Percentiles rank a stretch among this genome's conserved stretches.
Conservation (phyloP, 2,329 filamentous ascomycete species). For the Cryoendolithus antarcticus region DNA sequence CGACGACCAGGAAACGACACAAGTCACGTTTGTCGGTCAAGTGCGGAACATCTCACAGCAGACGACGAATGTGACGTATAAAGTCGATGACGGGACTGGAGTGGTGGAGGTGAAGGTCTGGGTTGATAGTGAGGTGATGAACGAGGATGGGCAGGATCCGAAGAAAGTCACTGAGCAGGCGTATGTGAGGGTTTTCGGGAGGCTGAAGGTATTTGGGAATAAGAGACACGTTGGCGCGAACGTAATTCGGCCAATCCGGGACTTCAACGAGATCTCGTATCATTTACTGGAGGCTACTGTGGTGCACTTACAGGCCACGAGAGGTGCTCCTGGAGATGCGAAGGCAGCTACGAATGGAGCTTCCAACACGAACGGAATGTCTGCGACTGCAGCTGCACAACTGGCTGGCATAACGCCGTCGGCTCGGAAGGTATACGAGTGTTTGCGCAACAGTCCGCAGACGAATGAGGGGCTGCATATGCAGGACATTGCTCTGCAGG, state of each 20-base stretch:
- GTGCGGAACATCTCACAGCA: slow-evolving; percentile 77
- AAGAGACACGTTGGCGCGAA: slow-evolving; percentile 72
- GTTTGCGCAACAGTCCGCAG: slow-evolving; percentile 54
- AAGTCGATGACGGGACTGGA: slow-evolving; percentile 88
- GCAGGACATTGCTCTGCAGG: slow-evolving; percentile 57
- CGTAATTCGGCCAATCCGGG: slow-evolving; percentile 64
- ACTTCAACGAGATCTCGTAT: slow-evolving; percentile 88
- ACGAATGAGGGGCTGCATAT: slow-evolving; percentile 76
- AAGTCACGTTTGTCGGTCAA: slow-evolving; percentile 77
- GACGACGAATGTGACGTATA: slow-evolving; percentile 83
- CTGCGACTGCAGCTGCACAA: slow-evolving; percentile 13
- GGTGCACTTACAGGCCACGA: slow-evolving; percentile 73
- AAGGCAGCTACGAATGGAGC: slow-evolving; percentile 23
- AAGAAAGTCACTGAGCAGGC: slow-evolving; percentile 55
- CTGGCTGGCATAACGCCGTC: slow-evolving; percentile 27
- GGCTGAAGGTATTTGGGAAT: slow-evolving; percentile 70
- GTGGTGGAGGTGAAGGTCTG: slow-evolving; percentile 84
- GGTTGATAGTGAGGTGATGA: slow-evolving; percentile 52
- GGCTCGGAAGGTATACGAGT: slow-evolving; percentile 58
- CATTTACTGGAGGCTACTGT: slow-evolving; percentile 84
- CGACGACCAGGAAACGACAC: slow-evolving; percentile 59
- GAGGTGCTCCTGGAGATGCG: slow-evolving; percentile 47
- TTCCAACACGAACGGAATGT: slow-evolving; percentile 4
- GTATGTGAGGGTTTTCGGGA: slow-evolving; percentile 77
- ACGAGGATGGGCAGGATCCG: slow-evolving; percentile 28